Conservation (phyloP, 192 early-diverging fungal genomes). For the Linnemannia schmuckeri region DNA sequence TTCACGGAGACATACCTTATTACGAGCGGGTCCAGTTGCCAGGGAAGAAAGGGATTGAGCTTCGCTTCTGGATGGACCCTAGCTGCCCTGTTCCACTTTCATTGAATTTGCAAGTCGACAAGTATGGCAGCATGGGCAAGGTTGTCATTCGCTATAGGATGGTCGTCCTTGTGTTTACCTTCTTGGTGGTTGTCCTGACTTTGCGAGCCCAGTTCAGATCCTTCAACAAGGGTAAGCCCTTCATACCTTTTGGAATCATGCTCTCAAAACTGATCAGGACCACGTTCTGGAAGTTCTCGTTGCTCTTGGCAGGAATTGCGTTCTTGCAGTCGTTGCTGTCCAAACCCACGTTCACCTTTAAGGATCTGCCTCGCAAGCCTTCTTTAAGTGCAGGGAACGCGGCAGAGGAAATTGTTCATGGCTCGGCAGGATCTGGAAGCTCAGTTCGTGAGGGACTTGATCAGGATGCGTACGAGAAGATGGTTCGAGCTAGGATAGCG, state of each 20-base stretch:
- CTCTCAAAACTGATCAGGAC: slow-evolving; percentile 31
- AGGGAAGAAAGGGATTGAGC: slow-evolving; percentile 57
- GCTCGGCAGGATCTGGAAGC: slow-evolving; percentile 15
- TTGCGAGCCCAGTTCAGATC: slow-evolving; percentile 63
- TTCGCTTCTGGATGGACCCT: slow-evolving; percentile 73
- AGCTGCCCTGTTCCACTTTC: slow-evolving; percentile 61
- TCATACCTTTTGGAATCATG: slow-evolving; percentile 45
- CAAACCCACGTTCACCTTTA: slow-evolving; percentile 15
- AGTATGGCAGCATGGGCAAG: slow-evolving; percentile 79
- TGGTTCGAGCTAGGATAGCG: slow-evolving; percentile 31
- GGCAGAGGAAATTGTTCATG: slow-evolving; percentile 28
- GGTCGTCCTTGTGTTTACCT: slow-evolving; percentile 76
- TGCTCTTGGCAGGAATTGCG: slow-evolving; percentile 35
- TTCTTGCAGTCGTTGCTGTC: slow-evolving; percentile 37
- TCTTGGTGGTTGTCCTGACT: slow-evolving; percentile 73
- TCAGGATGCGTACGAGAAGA: slow-evolving; percentile 29
- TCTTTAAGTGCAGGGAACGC: not conserved
- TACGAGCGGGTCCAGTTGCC: slow-evolving; percentile 36
- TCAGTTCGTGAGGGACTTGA: slow-evolving; percentile 10
- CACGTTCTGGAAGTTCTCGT: slow-evolving; percentile 43
- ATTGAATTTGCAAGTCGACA: slow-evolving; percentile 72
- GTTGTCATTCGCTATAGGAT: slow-evolving; percentile 80
- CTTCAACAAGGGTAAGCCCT: slow-evolving; percentile 56
- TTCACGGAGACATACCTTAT: slow-evolving; percentile 68
- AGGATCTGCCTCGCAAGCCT: not conserved